Evolutionary conservation across 192 early-diverging fungal genomes (phyloP), one percentile per base, ranked within the genome.

Genomic region (Pecoramyces ruminantium): DNA sequence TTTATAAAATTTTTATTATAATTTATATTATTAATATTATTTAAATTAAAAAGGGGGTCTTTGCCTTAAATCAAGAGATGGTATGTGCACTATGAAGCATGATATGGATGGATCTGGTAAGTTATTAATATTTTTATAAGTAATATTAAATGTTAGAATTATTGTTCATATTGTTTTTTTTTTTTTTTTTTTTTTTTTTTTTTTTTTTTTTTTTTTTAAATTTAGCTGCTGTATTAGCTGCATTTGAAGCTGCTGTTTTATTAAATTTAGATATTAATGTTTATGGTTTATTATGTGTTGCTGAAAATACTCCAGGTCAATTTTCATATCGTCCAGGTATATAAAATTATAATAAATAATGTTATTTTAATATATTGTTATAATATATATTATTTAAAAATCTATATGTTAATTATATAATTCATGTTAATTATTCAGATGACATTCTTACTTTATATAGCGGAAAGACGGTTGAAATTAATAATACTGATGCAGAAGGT

Each of bases 401-500:
- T n/a, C n/a, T n/a, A n/a, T n/a, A n/a, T n/a, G n/a, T n/a, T n/a
- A n/a, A n/a, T n/a, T n/a, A n/a, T n/a, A n/a, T n/a, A n/a, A n/a
- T n/a, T n/a, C n/a, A n/a, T n/a, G n/a, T n/a, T n/a, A n/a, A n/a
- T n/a, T n/a, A n/a, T n/a, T n/a, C 81, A 77, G 88, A 90, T 79
- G 89, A 90, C 78, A 85, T 89, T 30, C 38, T 89, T 21, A 82
- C 77, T 2, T 34, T 85, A 51, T 86, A 89, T 83, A 83, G 82
- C 29, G 88, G 88, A 27, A 88, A 88, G 79, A 90, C 88, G 29
- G 84, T 90, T 27, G 89, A 90, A 83, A 79, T 90, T 40, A 90
- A 88, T 86, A 90, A 90, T 84, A 90, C 89, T 30, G 88, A 86
- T 84, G 86, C 86, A 29, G 86, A 88, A 78, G 87, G 85, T 38